Evolutionary conservation across 345 rosid genomes (phyloP), one percentile per base, ranked within the genome.

Genomic region (Euphorbia peplus): DNA sequence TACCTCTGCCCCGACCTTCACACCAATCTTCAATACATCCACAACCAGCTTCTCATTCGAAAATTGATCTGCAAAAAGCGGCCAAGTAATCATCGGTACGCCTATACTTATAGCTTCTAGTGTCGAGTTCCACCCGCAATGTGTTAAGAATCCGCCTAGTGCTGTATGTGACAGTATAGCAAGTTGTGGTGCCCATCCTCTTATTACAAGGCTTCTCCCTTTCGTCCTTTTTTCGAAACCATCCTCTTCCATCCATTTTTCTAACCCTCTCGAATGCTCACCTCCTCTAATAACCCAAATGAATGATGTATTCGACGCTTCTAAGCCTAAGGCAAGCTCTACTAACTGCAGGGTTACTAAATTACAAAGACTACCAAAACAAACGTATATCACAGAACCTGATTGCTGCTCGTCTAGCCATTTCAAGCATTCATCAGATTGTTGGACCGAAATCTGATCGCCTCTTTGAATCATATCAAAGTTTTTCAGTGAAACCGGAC

Each of bases 121-220:
- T 4, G 59, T 10, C 14, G 74, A 71, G 13, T 56, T 56, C 60
- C 60, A 56, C 16, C 60, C 60, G 14, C 60, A 26, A 13, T 56
- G 60, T 56, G 44, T 71, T 63, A 64, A 50, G 58, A 19, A 54
- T 59, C 74, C 68, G 30, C 74, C 74, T 25, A 63, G 28, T 28
- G 74, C 44, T 26, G 22, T 0, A 37, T 71, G 74, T 8, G 74
- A 54, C 2, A 71, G 42, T 42, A 71, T 54, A 4, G 8, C 62
- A 7, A 63, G 16, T 63, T 71, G 74, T 14, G 74, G 68, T 26
- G 63, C 74, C 74, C 74, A 70, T 10, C 62, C 74, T 30, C 60
- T 8, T 24, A 52, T 42, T 52, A 70, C 1, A 24, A 71, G 62
- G 18, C 69, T 55, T 71, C 74, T 71, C 14, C 15, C 75, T 16